Percentiles rank a stretch among this genome's conserved stretches.
Evolutionary conservation across 2,329 filamentous ascomycete species (phyloP).

Genomic region (Talaromyces sp.): DNA sequence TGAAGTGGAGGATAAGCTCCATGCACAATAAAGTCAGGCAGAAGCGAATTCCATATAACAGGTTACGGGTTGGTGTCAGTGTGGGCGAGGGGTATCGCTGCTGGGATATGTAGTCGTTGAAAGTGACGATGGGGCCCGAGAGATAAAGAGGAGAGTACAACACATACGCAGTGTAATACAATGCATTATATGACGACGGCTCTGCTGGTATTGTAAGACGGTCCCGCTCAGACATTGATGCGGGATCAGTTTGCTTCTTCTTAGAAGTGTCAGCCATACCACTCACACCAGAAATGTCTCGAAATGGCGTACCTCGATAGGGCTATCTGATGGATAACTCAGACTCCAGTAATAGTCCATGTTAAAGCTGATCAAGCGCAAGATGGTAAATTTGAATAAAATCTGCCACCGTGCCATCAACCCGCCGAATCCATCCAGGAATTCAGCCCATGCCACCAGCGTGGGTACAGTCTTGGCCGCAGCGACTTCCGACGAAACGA

Average conservation of each 20-base stretch:
- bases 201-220: constrained; percentile 72
- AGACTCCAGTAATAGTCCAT: constrained; percentile 93
- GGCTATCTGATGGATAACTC: constrained; percentile 57
- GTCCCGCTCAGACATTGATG: constrained; percentile 81
- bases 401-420: constrained; percentile 91
- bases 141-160: constrained; percentile 93
- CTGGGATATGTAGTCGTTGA: constrained; percentile 96
- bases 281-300: not conserved
- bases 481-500: constrained; percentile 38
- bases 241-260: constrained; percentile 97
- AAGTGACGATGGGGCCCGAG: constrained; percentile 87
- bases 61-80: constrained; percentile 64
- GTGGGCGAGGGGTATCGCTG: constrained; percentile 66
- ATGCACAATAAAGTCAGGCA: constrained; percentile 73
- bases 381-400: constrained; percentile 92
- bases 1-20: constrained; percentile 85
- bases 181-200: constrained; percentile 65
- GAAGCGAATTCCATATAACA: constrained; percentile 80
- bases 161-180: constrained; percentile 82
- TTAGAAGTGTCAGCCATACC: constrained; percentile 47
- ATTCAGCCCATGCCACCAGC: constrained; percentile 59
- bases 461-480: constrained; percentile 39
- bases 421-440: constrained; percentile 74
- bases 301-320: constrained; percentile 68
- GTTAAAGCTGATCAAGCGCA: constrained; percentile 94